Percentiles rank a stretch among this genome's conserved stretches.
Evolutionary conservation across 2,329 filamentous ascomycete genomes (phyloP).

Genomic region (Hypoxylon sp.): DNA sequence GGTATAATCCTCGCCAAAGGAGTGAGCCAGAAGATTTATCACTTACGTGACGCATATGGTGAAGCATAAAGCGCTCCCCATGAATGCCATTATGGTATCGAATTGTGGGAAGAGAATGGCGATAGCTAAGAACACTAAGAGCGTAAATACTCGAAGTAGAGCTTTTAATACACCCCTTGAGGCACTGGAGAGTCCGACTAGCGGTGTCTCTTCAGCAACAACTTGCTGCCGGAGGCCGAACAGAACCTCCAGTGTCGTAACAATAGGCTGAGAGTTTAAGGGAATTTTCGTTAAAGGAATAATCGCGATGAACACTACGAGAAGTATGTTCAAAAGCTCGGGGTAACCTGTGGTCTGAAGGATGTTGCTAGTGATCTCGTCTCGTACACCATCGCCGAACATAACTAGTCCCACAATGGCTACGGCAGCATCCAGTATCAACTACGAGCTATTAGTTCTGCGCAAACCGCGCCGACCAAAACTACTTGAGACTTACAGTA

Average conservation of each 20-base stretch:
- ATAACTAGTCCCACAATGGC: slow-evolving; percentile 90
- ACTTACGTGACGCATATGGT: slow-evolving; percentile 87
- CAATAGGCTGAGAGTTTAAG: slow-evolving; percentile 87
- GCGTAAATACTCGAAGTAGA: slow-evolving; percentile 73
- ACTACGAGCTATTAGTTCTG: slow-evolving; percentile 62
- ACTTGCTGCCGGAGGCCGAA: slow-evolving; percentile 73
- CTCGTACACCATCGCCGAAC: slow-evolving; percentile 91
- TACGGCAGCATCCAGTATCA: slow-evolving; percentile 83
- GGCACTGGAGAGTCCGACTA: slow-evolving; percentile 69
- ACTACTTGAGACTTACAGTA: slow-evolving; percentile 70
- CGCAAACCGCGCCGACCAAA: background rate
- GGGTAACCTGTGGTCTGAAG: slow-evolving; percentile 83
- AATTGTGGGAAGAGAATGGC: slow-evolving; percentile 81
- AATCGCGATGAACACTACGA: slow-evolving; percentile 89
- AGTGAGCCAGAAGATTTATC: background rate
- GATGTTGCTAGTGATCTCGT: slow-evolving; percentile 93
- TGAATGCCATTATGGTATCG: slow-evolving; percentile 90
- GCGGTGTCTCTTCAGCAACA: slow-evolving; percentile 62
- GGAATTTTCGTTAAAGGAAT: slow-evolving; percentile 98
- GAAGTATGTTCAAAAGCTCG: slow-evolving; percentile 77
- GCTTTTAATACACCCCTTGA: slow-evolving; percentile 72
- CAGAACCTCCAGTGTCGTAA: slow-evolving; percentile 86
- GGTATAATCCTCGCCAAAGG: background rate
- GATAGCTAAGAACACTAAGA: slow-evolving; percentile 81
- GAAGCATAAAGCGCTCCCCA: slow-evolving; percentile 92